Evolutionary conservation across 2,329 filamentous ascomycete species (phyloP).

Genomic region (Phialocephala subalpina): DNA sequence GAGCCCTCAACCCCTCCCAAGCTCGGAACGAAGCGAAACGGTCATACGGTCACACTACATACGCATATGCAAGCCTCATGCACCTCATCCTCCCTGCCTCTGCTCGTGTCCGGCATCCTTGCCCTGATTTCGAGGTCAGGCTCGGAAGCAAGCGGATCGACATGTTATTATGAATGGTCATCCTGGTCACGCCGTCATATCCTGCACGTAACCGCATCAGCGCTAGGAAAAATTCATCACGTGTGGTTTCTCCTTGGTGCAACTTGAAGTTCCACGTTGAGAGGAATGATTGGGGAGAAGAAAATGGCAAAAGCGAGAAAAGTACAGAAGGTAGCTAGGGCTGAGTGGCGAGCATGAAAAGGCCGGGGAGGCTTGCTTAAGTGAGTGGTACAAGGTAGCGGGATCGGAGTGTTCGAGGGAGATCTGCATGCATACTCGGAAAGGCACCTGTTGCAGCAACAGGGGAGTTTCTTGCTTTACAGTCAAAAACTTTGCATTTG

Average conservation of each 20-base stretch:
- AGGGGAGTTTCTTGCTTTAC: background rate
- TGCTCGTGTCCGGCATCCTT: background rate
- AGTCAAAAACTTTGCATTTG: background rate
- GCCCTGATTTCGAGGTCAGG: background rate
- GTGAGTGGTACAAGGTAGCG: background rate
- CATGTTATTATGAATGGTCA: background rate
- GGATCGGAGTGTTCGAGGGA: background rate
- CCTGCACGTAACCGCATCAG: background rate
- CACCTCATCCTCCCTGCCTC: background rate
- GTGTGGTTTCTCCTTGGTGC: background rate
- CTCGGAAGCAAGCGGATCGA: conserved; percentile 9
- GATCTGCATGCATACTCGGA: background rate
- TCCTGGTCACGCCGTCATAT: no score
- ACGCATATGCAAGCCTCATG: background rate
- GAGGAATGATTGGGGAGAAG: background rate
- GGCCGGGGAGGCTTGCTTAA: background rate
- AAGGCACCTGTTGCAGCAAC: background rate
- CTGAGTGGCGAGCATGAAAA: background rate
- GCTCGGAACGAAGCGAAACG: conserved; percentile 7
- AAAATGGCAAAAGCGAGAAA: background rate
- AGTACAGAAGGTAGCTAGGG: background rate
- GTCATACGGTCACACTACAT: background rate
- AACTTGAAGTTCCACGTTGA: background rate
- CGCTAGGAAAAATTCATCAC: background rate
- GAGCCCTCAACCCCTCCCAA: background rate